Evolutionary conservation across 371 early-diverging fungal genomes (phyloP), one percentile per base, ranked within the genome.

Genomic region (Syncephalastrum sp.): DNA sequence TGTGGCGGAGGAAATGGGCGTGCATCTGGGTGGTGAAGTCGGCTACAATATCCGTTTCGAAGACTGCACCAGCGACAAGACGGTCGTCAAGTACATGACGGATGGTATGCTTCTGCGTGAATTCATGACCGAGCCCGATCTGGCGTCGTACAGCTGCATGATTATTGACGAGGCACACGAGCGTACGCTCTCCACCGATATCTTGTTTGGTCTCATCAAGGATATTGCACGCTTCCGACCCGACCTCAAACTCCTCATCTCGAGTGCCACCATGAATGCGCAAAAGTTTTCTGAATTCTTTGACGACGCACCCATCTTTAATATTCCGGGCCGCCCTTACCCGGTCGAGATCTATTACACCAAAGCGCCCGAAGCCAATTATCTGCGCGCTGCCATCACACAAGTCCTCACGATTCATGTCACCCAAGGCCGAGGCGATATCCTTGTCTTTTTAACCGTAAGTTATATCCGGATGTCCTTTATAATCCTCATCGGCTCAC

Each of bases 131-230:
- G 97, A 96, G 65, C 99, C 99, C 0, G 96, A 97, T 68, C 76
- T 99, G 53, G 88, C 84, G 8, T 81, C 87, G 21, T 98, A 97
- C 74, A 88, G 88, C 44, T 91, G 90, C 57, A 76, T 99, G 60
- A 97, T 99, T 72, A 95, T 99, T 54, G 99, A 99, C 73, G 99
- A 99, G 72, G 98, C 99, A 15, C 99, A 99, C 77, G 99, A 99
- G 76, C 88, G 99, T 48, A 97, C 95, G 1, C 61, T 97, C 54
- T 82, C 97, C 50, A 99, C 99, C 0, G 99, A 99, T 72, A 89
- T 99, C 61, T 65, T 99, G 54, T 92, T 99, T 79, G 97, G 96
- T 3, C 81, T 99, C 25, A 88, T 99, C 60, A 98, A 97, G 74
- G 97, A 97, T 82, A 94, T 97, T 72, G 89, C 93, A 12, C 84